Evolutionary conservation across 176 grass and related monocot species (phyloP).

Genomic region (Triticum dicoccoides): DNA sequence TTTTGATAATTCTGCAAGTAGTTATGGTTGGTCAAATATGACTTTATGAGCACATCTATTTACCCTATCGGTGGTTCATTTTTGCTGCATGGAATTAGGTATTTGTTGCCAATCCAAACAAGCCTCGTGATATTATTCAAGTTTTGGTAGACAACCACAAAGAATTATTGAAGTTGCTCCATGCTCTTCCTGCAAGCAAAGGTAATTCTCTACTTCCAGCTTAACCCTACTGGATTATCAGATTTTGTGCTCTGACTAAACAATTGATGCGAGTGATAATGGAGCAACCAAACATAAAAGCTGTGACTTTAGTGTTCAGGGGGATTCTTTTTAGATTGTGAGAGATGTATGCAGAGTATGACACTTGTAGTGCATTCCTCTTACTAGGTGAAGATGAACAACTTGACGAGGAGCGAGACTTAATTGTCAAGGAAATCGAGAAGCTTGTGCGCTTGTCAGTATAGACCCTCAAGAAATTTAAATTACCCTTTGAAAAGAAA

Average conservation of each 20-base stretch:
- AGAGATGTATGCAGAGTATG: background rate
- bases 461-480: background rate
- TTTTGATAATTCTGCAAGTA: conserved; percentile 2
- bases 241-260: background rate
- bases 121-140: conserved; percentile 64
- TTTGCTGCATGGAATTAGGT: conserved; percentile 52
- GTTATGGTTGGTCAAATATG: background rate
- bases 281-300: background rate
- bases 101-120: conserved; percentile 98
- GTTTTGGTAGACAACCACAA: conserved; percentile 72
- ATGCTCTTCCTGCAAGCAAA: conserved; percentile 79
- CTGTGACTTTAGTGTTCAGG: background rate
- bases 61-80: conserved; percentile 16
- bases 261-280: conserved; percentile 8
- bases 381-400: conserved; percentile 93
- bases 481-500: background rate
- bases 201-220: conserved; percentile 39
- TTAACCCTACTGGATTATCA: background rate
- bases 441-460: conserved; percentile 42
- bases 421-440: conserved; percentile 81
- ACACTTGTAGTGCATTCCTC: background rate
- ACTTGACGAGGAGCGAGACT: conserved; percentile 81
- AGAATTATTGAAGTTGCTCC: conserved; percentile 78
- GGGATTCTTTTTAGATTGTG: conserved; percentile 10
- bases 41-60: background rate